These are phyloP conservation scores for Eucalyptus albens DNA, from an alignment of 345 rosid species.

Conservation along the genomic window DNA sequence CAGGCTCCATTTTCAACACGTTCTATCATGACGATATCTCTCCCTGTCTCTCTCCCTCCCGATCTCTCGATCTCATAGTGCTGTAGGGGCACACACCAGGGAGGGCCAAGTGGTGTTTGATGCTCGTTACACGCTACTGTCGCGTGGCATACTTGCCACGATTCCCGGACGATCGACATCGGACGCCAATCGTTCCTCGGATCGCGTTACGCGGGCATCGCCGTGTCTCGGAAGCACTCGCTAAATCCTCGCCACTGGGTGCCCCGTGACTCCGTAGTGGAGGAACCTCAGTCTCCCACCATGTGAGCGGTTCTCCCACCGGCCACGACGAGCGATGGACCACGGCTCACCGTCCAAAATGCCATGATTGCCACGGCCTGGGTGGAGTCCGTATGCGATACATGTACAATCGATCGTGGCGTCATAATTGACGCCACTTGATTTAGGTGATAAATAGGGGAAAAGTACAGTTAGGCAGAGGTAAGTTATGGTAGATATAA, in stretches of 20 bases:
- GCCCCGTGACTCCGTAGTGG: not conserved
- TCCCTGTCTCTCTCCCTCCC: not conserved
- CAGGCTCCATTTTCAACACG: not conserved
- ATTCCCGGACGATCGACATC: not conserved
- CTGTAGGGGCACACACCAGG: not conserved
- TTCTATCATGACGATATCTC: not conserved
- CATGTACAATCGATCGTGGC: not conserved
- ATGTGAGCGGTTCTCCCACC: not conserved
- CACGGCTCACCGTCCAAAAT: not conserved
- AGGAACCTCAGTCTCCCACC: not conserved
- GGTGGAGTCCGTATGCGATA: not conserved
- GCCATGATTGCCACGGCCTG: not conserved
- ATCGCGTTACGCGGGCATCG: not conserved
- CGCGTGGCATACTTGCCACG: not conserved
- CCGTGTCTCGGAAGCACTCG: not conserved
- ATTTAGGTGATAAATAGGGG: not conserved
- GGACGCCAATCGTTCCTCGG: not conserved
- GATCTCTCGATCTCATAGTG: not conserved
- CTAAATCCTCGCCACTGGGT: not conserved
- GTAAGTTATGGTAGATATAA: not conserved
- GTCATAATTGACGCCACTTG: not conserved
- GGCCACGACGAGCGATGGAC: not conserved
- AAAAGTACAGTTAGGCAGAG: not conserved
- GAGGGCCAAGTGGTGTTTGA: not conserved
- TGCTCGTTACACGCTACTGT: not conserved